Evolutionary conservation across 257 asterid species (phyloP), one percentile per base, ranked within the genome.

Genomic region (Eustoma russellianum): DNA sequence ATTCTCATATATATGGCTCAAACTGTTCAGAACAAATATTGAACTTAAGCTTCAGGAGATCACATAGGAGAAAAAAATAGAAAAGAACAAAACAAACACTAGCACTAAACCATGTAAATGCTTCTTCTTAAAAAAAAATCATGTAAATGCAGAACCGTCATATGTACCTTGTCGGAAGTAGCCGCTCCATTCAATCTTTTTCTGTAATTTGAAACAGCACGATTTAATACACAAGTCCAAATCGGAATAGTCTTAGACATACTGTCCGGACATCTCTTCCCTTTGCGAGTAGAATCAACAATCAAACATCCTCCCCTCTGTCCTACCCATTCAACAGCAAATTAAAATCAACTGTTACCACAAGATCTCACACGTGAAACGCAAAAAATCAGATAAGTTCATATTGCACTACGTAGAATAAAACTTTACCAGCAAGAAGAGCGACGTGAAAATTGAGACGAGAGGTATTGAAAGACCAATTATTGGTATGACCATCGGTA

Each of bases 201-300:
- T 59, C 86, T 66, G 48, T 70, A 77, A 62, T 72, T 79, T 41
- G 46, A 59, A 50, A 91, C 74, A 13, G 97, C 95, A 18, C 93
- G 93, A 66, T 91, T 91, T 50, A 91, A 69, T n/a, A 91, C 83
- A 76, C 98, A 91, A 4, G 94, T 77, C 98, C 98, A 91, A 68
- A 91, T 87, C 6, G 98, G 98, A 62, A 91, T 84, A 16, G 98
- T 87, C 77, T 87, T 91, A n/a, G 97, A 82, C 97, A 91, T 84
- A 69, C 98, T 91, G 67, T 91, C 97, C 6, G 97, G 98, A 74
- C 84, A 91, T 61, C 94, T 70, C 81, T 91, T 91, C 77, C 98
- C 98, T 71, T 77, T 91, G 19, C 97, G 68, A 1, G 98, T 87
- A 6, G 98, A 80, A 76, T 91, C 98, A 63, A 84, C 79, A 57